Evolutionary conservation across 2,329 filamentous ascomycete genomes (phyloP).

Genomic region (Fusarium oligoseptatum): DNA sequence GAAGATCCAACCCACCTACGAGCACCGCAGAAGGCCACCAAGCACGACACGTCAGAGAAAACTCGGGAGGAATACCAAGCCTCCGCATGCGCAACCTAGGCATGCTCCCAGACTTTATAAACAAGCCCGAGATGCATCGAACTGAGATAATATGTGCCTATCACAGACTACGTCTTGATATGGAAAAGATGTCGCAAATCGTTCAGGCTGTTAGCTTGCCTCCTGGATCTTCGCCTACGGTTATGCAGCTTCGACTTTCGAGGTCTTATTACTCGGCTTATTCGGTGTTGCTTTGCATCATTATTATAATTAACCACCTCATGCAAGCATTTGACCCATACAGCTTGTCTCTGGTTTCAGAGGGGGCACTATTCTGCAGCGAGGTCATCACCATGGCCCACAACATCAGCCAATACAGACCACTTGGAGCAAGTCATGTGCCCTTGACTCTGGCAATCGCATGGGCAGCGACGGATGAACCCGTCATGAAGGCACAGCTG

Average conservation of each 20-base stretch:
- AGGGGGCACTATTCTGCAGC: slow-evolving; percentile 28
- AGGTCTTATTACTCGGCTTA: slow-evolving; percentile 31
- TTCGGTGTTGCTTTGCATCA: slow-evolving; percentile 16
- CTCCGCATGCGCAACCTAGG: slow-evolving; percentile 32
- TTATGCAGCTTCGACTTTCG: slow-evolving; percentile 23
- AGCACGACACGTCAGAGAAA: background rate
- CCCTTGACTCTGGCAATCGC: slow-evolving; percentile 28
- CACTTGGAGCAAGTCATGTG: slow-evolving; percentile 31
- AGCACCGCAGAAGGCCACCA: slow-evolving; percentile 1
- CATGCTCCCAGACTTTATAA: slow-evolving; percentile 33
- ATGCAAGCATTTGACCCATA: slow-evolving; percentile 38
- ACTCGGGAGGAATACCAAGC: slow-evolving; percentile 24
- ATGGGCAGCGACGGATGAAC: slow-evolving; percentile 36
- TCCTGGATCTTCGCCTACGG: slow-evolving; percentile 15
- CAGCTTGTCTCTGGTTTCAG: slow-evolving; percentile 21
- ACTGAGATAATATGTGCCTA: slow-evolving; percentile 37
- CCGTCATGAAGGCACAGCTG: slow-evolving; percentile 22
- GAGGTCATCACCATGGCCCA: slow-evolving; percentile 27
- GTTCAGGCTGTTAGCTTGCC: slow-evolving; percentile 28
- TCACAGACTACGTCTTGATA: slow-evolving; percentile 25
- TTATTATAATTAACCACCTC: slow-evolving; percentile 25
- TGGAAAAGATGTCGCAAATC: slow-evolving; percentile 29
- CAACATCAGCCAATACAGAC: slow-evolving; percentile 21
- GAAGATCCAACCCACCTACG: slow-evolving; percentile 19
- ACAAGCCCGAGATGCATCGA: slow-evolving; percentile 30